Base-by-base conservation (phyloP, 2,329 filamentous ascomycete species). In the Arthrobotrys iridis region DNA sequence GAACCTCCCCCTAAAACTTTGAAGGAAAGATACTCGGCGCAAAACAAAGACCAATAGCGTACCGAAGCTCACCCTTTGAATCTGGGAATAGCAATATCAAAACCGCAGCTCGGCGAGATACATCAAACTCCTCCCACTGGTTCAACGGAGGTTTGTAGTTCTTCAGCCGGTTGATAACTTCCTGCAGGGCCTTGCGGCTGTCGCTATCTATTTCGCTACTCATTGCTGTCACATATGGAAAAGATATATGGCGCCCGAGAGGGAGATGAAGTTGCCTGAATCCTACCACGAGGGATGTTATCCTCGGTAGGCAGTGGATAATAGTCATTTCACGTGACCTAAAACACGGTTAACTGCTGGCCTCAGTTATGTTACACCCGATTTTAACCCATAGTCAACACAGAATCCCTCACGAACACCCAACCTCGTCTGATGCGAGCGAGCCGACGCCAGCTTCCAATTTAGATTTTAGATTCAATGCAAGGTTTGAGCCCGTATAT, bases 1-100 rank as follows among this genome's bases (percentile, higher is more conserved):
- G 48, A 66, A 35, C 45, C 48, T 24, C 26, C 41, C 24, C 13
- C 18, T 13, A 35, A 26, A 35, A 4, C 35, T 8, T 40, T 28
- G n/a, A 40, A 63, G 59, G 43, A 35, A 13, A n/a, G 8, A 30
- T 41, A 40, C 15, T 28, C 1, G 3, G 20, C 2, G 13, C 60
- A 10, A 30, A 50, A 4, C 13, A 24, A 33, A 64, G 37, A 24
- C n/a, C n/a, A 60, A 37, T 30, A 55, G 26, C 62, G 24, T 50
- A 75, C 71, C 71, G 87, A 72, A 98, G 84, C 78, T 96, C 91
- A 41, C 94, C 94, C 77, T 87, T 85, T 45, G 87, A 87, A 82
- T 97, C 94, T 35, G 93, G 92, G 81, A 95, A 97, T 0, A 98
- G 86, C 60, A 98, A 86, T 55, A 98, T 87, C 63, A 98, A 84